phyloP scores from a whole-genome alignment of 352 stramenopile genomes.

The Globisporangium cylindrosporum region DNA sequence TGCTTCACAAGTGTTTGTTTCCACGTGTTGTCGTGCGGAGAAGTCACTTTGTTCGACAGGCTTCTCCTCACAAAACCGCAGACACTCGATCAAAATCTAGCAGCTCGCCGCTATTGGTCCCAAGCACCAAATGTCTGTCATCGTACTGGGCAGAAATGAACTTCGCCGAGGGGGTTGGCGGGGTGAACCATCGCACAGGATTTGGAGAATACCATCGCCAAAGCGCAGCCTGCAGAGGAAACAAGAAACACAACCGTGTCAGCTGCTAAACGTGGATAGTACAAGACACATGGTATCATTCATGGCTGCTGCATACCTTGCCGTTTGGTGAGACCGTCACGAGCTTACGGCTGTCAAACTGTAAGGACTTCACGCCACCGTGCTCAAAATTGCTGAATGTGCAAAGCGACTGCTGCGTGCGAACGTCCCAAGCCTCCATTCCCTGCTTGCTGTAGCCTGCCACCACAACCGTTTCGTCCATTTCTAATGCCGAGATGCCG shows the following conservation, averaged over 20 bases:
- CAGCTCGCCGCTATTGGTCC: conserved; percentile 69
- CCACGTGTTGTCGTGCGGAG: neutral
- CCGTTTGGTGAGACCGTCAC: conserved; percentile 71
- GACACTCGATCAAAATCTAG: conserved; percentile 77
- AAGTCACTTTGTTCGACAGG: neutral
- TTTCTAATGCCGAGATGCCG: conserved; percentile 75
- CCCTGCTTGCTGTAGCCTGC: conserved; percentile 77
- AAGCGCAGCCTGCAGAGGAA: conserved; percentile 49
- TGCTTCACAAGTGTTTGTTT: neutral
- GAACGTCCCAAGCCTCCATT: conserved; percentile 88
- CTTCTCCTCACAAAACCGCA: conserved; percentile 35
- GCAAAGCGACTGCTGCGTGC: conserved; percentile 82
- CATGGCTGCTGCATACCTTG: conserved; percentile 39
- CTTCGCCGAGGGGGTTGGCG: conserved; percentile 39
- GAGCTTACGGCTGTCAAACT: conserved; percentile 88
- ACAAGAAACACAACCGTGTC: conserved; percentile 9
- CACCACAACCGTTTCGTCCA: conserved; percentile 88
- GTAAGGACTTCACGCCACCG: conserved; percentile 66
- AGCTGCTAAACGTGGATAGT: neutral
- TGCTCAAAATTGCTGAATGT: conserved; percentile 78
- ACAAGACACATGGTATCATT: neutral
- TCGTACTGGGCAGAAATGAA: conserved; percentile 77
- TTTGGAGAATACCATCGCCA: conserved; percentile 86
- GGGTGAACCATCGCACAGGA: conserved; percentile 71
- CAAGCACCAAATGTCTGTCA: conserved; percentile 71